A percentile compares a stretch with the other conserved stretches of the same genome.
phyloP scores from a whole-genome alignment of 805 yeast species.

The Teunomyces kruisii region DNA sequence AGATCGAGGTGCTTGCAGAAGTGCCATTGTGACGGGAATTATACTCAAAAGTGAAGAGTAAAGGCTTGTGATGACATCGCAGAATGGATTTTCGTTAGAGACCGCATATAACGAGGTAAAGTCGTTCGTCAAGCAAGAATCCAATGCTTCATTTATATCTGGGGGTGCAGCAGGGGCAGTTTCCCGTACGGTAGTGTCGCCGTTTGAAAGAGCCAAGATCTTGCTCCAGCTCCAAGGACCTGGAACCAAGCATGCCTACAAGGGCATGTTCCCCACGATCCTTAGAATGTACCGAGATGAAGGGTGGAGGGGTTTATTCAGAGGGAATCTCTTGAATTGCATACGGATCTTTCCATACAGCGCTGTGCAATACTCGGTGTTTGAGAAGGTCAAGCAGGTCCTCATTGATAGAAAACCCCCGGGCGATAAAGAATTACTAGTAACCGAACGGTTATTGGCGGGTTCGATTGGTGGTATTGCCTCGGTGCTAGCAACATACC shows the following conservation, averaged over 20 bases:
- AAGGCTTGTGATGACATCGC: background rate
- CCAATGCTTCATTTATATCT: constrained; percentile 61
- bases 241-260: constrained; percentile 46
- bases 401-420: constrained; percentile 24
- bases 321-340: constrained; percentile 92
- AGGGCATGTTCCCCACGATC: constrained; percentile 78
- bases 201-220: constrained; percentile 92
- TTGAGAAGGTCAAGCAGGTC: constrained; percentile 57
- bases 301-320: constrained; percentile 84
- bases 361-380: constrained; percentile 90
- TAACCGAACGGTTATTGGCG: constrained; percentile 61
- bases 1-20: background rate
- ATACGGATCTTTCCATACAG: constrained; percentile 88
- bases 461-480: constrained; percentile 82
- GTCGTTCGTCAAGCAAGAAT: constrained; percentile 41
- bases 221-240: constrained; percentile 84
- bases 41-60: background rate
- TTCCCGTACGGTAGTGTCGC: constrained; percentile 90
- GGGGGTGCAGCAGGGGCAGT: constrained; percentile 81
- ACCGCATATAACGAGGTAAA: constrained; percentile 13
- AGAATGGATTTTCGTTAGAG: background rate
- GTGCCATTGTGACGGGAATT: background rate
- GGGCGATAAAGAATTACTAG: constrained; percentile 39
- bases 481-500: constrained; percentile 84
- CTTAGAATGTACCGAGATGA: constrained; percentile 81